Conservation (phyloP, 1,284 basidiomycete species). For the Trichosporon asahii region DNA sequence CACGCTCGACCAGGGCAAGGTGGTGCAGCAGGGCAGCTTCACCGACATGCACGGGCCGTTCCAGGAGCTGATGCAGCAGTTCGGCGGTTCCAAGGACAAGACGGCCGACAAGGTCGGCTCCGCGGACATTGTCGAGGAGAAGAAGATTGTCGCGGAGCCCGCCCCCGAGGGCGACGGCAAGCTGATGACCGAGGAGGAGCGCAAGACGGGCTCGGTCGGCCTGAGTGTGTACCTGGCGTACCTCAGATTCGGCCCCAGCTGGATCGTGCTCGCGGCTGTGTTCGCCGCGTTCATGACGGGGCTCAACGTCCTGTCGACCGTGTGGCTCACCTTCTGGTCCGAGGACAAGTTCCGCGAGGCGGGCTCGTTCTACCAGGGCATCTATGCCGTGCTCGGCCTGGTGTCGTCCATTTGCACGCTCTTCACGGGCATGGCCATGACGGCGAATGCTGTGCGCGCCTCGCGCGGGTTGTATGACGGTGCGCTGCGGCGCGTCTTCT, state of each 20-base stretch:
- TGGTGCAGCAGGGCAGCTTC: conserved; percentile 66
- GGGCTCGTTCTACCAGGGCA: conserved; percentile 63
- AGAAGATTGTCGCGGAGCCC: conserved; percentile 46
- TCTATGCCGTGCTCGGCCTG: conserved; percentile 64
- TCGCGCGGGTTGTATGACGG: conserved; percentile 61
- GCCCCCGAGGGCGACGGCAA: conserved; percentile 61
- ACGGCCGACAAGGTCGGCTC: conserved; percentile 18
- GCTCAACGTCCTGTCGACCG: conserved; percentile 11
- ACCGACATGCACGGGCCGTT: conserved; percentile 57
- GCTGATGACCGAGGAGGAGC: conserved; percentile 48
- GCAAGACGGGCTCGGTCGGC: conserved; percentile 67
- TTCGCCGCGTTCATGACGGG: conserved; percentile 58
- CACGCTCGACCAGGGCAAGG: conserved; percentile 57
- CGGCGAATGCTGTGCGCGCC: conserved; percentile 58
- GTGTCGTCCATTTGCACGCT: conserved; percentile 62
- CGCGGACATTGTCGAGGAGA: conserved; percentile 39
- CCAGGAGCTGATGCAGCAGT: conserved; percentile 62
- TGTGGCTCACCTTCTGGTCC: conserved; percentile 72
- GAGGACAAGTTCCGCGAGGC: conserved; percentile 49
- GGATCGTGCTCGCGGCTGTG: conserved; percentile 59
- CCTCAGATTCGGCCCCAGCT: conserved; percentile 61
- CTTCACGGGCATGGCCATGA: conserved; percentile 58
- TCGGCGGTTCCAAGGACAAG: conserved; percentile 57
- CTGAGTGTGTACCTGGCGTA: conserved; percentile 66
- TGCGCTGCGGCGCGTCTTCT: conserved; percentile 61